Evolutionary conservation across 2,329 filamentous ascomycete species (phyloP).

Genomic region (Neopestalotiopsis sp.): DNA sequence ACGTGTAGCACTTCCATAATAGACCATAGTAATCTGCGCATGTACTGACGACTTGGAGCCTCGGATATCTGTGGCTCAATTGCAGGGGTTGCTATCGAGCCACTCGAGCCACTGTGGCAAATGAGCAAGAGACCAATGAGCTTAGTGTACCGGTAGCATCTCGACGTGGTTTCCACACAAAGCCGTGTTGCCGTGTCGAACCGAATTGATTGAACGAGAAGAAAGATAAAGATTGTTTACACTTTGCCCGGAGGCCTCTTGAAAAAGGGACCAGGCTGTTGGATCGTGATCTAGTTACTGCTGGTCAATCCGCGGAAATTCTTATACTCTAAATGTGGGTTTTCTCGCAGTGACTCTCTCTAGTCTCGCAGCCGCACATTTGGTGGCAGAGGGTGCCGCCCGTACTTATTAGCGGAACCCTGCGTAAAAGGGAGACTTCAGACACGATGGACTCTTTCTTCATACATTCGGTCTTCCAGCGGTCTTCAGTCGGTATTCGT

Average conservation of each 20-base stretch:
- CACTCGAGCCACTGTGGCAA: constrained; percentile 5
- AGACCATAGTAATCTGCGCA: neutral
- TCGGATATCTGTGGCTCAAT: neutral
- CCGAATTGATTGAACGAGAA: neutral
- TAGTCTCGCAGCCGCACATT: too few species aligned
- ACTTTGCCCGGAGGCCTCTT: constrained; percentile 17
- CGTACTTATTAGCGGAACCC: too few species aligned
- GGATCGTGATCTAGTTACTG: neutral
- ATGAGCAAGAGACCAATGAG: neutral
- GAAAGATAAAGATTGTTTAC: neutral
- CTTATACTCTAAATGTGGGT: too few species aligned
- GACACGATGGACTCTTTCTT: too few species aligned
- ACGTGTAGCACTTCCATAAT: too few species aligned
- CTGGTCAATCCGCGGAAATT: too few species aligned
- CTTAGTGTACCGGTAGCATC: neutral
- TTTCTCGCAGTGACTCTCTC: too few species aligned
- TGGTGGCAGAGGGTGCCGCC: too few species aligned
- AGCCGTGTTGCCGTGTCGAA: constrained; percentile 6
- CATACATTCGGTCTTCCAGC: too few species aligned
- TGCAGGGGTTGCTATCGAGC: neutral
- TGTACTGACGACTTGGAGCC: neutral
- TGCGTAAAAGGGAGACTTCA: too few species aligned
- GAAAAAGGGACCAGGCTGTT: neutral
- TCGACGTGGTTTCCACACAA: neutral
- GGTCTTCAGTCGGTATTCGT: too few species aligned